Conservation (phyloP, 805 yeast genomes). For the Tetrapisispora iriomotensis region DNA sequence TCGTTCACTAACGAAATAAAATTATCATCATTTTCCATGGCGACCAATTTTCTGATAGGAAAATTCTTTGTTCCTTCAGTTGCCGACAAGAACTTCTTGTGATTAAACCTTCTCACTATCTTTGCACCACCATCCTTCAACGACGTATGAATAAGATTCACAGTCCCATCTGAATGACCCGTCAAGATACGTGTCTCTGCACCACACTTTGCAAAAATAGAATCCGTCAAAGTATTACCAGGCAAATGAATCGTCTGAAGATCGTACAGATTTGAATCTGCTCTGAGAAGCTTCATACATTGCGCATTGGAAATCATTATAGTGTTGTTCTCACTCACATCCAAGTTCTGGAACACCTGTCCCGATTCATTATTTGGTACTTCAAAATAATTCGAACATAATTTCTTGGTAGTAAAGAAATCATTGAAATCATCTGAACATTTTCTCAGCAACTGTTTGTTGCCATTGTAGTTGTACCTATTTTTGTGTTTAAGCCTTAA, state of each 20-base stretch:
- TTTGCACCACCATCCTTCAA: slow-evolving; percentile 48
- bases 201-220: background rate
- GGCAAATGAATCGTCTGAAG: slow-evolving; percentile 13
- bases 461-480: background rate
- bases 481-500: slow-evolving; percentile 1
- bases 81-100: slow-evolving; percentile 46
- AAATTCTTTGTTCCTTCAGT: background rate
- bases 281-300: background rate
- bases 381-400: slow-evolving; percentile 21
- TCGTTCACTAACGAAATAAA: slow-evolving; percentile 58
- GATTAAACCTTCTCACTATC: slow-evolving; percentile 70
- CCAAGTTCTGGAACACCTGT: background rate
- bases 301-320: background rate
- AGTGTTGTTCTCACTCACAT: background rate
- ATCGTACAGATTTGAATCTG: slow-evolving; percentile 8
- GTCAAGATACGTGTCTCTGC: slow-evolving; percentile 34
- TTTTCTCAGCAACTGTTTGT: slow-evolving; percentile 11
- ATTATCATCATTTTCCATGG: slow-evolving; percentile 7
- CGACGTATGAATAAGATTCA: slow-evolving; percentile 55
- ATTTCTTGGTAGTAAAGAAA: slow-evolving; percentile 18
- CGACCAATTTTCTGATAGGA: slow-evolving; percentile 14
- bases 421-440: slow-evolving; percentile 25
- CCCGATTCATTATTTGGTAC: background rate
- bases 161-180: slow-evolving; percentile 70
- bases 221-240: background rate